Conservation (phyloP, 306 rosid species). For the Begonia masoniana region DNA sequence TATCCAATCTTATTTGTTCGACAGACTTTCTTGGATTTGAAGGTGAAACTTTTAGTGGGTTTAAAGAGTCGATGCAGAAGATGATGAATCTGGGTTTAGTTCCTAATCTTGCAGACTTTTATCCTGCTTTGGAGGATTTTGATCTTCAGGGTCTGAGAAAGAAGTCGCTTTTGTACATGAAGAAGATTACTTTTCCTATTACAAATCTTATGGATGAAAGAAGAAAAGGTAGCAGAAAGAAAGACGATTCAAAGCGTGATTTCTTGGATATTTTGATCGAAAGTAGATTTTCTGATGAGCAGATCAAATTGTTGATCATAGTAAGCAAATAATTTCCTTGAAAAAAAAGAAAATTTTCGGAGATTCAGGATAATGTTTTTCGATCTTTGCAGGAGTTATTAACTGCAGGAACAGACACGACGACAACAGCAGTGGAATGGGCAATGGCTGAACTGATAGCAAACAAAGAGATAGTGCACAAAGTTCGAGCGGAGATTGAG, state of each 20-base stretch:
- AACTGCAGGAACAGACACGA: constrained; percentile 16
- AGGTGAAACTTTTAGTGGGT: background rate
- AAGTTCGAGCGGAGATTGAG: constrained; percentile 6
- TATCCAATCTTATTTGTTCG: constrained; percentile 5
- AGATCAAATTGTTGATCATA: background rate
- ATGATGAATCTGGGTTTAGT: constrained; percentile 2
- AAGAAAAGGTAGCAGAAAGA: background rate
- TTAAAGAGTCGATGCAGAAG: background rate
- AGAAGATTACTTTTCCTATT: background rate
- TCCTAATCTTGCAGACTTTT: constrained; percentile 8
- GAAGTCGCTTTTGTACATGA: background rate
- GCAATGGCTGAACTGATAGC: constrained; percentile 16
- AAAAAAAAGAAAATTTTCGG: background rate
- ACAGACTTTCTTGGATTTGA: constrained; percentile 5
- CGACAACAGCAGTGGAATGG: constrained; percentile 13
- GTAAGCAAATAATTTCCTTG: background rate
- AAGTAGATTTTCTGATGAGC: background rate
- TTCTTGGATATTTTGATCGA: constrained; percentile 8
- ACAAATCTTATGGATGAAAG: background rate
- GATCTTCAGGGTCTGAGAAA: constrained; percentile 8
- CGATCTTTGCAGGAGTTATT: constrained; percentile 12
- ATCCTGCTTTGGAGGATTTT: background rate
- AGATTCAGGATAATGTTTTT: too few species aligned
- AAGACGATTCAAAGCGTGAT: background rate
- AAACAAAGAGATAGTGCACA: constrained; percentile 8